Base-by-base conservation (phyloP, 2,329 filamentous ascomycete species). In the Exophiala bonariae region DNA sequence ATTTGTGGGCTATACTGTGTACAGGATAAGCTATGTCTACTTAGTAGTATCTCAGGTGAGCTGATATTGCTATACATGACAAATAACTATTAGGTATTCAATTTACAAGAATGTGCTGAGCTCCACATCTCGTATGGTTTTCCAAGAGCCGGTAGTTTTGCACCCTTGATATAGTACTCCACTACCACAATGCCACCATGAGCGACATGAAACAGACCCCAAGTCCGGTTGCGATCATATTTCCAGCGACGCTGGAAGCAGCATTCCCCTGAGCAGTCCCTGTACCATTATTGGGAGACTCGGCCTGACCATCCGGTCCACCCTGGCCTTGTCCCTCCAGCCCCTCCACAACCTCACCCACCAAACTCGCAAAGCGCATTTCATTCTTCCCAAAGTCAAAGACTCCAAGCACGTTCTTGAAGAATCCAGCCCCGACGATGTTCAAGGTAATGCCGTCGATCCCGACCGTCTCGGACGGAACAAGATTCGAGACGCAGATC, bases 331-430 rank as follows among this genome's bases (percentile, higher is more conserved):
- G 28, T 8, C 36, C 22, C 31, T 41, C 13, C n/a, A n/a, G n/a
- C n/a, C n/a, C 28, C 31, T 37, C 30, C 4, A 39, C 37, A 2
- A 48, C 45, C 11, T 48, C 45, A 14, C 45, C 45, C 22, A 19
- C 14, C 45, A 48, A 38, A 13, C 33, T 42, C 8, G 45, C 45
- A 22, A 48, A 39, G 6, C 39, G 17, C 8, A 48, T 43, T 23
- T 38, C 33, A 41, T 48, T 48, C 16, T 64, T 68, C 9, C 72
- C 74, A 47, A 78, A 66, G 63, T 78, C 76, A 60, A 74, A 77
- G 2, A 78, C 74, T 8, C 69, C 63, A 3, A 79, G 60, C 1
- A 78, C 75, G 50, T 74, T 76, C 60, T 74, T 75, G 60, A 76
- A 61, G 52, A 75, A 78, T 3, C 67, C 61, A 42, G 72, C 72